These are phyloP conservation scores for Fusarium concolor DNA, from an alignment of 2,329 filamentous ascomycete species.

Conservation along the genomic window DNA sequence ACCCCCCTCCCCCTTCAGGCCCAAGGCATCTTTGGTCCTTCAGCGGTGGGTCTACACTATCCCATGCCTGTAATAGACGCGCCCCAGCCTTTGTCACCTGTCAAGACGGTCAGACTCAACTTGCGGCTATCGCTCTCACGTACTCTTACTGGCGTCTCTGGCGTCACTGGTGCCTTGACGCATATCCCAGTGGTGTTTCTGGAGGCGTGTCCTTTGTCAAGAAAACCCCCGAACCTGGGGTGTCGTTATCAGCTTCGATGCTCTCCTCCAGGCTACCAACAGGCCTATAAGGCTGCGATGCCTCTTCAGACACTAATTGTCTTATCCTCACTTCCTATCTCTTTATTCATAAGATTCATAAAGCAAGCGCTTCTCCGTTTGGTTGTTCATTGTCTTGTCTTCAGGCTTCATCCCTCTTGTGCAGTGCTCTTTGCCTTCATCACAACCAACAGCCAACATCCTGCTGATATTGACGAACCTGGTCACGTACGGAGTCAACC, in stretches of 20 bases:
- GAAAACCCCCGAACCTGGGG: conserved; percentile 28
- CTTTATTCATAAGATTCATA: conserved; percentile 34
- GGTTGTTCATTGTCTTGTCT: conserved; percentile 9
- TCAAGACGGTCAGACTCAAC: conserved; percentile 49
- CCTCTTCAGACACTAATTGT: conserved; percentile 52
- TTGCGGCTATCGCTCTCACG: conserved; percentile 47
- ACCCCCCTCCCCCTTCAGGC: conserved; percentile 26
- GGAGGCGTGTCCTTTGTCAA: conserved; percentile 26
- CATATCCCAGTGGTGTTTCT: conserved; percentile 34
- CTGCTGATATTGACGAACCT: conserved; percentile 8
- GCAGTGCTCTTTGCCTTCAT: conserved; percentile 2
- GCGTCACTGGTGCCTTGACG: conserved; percentile 49
- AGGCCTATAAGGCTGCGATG: conserved; percentile 67
- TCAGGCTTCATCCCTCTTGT: conserved; percentile 22
- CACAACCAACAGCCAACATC: conserved; percentile 10
- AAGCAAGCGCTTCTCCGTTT: conserved; percentile 24
- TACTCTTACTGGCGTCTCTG: conserved; percentile 46
- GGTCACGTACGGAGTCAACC: conserved; percentile 10
- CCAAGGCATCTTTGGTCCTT: conserved; percentile 46
- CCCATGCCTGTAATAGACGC: conserved; percentile 48
- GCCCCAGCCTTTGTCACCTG: conserved; percentile 48
- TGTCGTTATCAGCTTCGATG: conserved; percentile 32
- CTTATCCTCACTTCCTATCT: conserved; percentile 43
- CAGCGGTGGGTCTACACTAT: conserved; percentile 43
- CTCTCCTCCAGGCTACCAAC: conserved; percentile 49